These are phyloP conservation scores for Aspergillus pseudoviridinutans DNA, from an alignment of 2,329 filamentous ascomycete genomes.

Conservation along the genomic window DNA sequence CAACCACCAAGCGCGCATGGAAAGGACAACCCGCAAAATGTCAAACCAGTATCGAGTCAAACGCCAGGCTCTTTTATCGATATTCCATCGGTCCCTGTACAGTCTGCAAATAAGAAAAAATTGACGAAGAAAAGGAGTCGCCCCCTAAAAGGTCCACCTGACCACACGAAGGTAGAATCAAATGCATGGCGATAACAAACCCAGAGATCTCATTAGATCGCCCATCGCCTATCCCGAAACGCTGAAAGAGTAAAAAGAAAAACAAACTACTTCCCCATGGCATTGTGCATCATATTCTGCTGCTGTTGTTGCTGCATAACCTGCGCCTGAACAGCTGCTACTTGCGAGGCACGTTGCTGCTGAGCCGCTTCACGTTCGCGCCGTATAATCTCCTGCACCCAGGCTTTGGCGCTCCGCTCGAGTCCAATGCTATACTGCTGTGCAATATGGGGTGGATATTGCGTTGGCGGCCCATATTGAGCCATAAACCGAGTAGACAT, in stretches of 20 bases:
- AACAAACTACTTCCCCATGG: constrained; percentile 30
- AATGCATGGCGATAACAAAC: neutral
- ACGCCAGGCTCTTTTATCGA: constrained; percentile 25
- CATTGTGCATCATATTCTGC: constrained; percentile 42
- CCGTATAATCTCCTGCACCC: constrained; percentile 36
- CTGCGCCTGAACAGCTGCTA: constrained; percentile 31
- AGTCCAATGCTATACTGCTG: constrained; percentile 35
- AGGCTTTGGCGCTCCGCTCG: constrained; percentile 36
- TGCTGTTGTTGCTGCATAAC: constrained; percentile 36
- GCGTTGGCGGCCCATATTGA: constrained; percentile 37
- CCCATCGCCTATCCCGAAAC: neutral
- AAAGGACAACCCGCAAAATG: constrained; percentile 14
- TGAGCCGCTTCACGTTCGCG: constrained; percentile 32
- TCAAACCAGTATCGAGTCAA: constrained; percentile 13
- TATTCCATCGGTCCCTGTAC: constrained; percentile 21
- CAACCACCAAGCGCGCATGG: constrained; percentile 22
- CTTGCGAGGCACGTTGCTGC: constrained; percentile 30
- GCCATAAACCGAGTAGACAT: constrained; percentile 34
- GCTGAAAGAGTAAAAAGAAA: neutral
- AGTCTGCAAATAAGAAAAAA: constrained; percentile 12
- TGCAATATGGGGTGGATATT: constrained; percentile 36
- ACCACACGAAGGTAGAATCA: neutral
- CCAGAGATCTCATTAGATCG: constrained; percentile 14
- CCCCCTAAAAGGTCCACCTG: neutral
- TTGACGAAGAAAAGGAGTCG: neutral